Evolutionary conservation across 2,329 filamentous ascomycete genomes (phyloP).

Genomic region (Ilyonectria mors-panacis): DNA sequence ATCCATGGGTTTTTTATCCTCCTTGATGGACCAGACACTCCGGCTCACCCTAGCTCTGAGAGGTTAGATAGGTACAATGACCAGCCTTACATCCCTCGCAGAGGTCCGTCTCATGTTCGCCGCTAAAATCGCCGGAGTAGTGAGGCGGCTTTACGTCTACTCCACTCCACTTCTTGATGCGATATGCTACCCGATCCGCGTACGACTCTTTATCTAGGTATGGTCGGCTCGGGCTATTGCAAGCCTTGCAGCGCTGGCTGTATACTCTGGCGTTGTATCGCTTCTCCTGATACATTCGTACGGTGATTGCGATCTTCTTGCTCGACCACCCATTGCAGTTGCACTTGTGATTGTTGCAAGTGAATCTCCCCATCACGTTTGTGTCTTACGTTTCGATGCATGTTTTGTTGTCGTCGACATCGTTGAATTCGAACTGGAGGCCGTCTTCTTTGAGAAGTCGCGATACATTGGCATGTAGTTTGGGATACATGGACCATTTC

Average conservation of each 20-base stretch:
- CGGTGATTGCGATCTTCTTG: constrained; percentile 52
- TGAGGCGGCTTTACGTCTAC: constrained; percentile 36
- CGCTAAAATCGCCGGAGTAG: neutral
- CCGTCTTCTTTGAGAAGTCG: constrained; percentile 27
- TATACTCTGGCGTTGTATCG: constrained; percentile 57
- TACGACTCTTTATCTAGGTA: constrained; percentile 51
- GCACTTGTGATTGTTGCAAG: constrained; percentile 49
- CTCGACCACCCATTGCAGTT: constrained; percentile 49
- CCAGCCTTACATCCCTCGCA: constrained; percentile 57
- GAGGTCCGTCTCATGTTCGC: constrained; percentile 45
- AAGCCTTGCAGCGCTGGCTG: constrained; percentile 54
- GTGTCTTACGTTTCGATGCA: constrained; percentile 45
- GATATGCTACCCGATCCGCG: constrained; percentile 53
- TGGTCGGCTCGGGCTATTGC: constrained; percentile 47
- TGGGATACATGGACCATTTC: constrained; percentile 41
- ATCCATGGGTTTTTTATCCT: too few relatives aligned
- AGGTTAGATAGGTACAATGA: constrained; percentile 40
- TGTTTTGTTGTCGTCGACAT: constrained; percentile 28
- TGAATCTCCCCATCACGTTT: constrained; percentile 53
- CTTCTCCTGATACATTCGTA: constrained; percentile 48
- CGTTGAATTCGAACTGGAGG: constrained; percentile 45
- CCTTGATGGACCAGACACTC: too few relatives aligned
- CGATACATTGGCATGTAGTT: constrained; percentile 34
- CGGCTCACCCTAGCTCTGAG: neutral
- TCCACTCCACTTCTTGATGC: constrained; percentile 55